A percentile compares a stretch with the other conserved stretches of the same genome.
These are phyloP conservation scores for Penicillium bialowiezense DNA, from an alignment of 495 filamentous ascomycete genomes.

Conservation along the genomic window DNA sequence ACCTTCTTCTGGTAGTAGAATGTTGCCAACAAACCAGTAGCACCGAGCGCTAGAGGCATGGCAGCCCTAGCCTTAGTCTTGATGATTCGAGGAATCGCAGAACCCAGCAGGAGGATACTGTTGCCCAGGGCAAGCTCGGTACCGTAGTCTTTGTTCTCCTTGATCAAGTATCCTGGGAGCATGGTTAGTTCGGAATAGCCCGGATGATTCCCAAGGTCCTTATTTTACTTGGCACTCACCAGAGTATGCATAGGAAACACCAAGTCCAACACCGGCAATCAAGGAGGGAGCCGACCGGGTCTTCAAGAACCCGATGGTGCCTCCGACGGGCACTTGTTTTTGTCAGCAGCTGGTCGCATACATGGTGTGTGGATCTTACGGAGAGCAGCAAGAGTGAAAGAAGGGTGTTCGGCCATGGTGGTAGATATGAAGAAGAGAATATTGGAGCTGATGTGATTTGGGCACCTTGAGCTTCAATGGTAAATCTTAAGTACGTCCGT, in stretches of 20 bases:
- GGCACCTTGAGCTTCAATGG: too few relatives aligned
- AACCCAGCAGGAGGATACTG: conserved; percentile 13
- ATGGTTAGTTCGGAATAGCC: neutral
- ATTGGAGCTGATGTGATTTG: too few relatives aligned
- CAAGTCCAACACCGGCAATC: conserved; percentile 15
- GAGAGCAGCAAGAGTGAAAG: conserved; percentile 16
- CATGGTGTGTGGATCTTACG: conserved; percentile 3
- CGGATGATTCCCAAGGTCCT: too few relatives aligned
- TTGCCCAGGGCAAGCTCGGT: conserved; percentile 17
- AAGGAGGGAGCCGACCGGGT: conserved; percentile 15
- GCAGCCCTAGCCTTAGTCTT: conserved; percentile 6
- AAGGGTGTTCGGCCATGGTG: conserved; percentile 23
- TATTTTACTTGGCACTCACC: neutral
- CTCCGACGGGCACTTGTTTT: conserved; percentile 12
- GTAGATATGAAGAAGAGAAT: conserved; percentile 32
- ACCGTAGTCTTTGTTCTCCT: conserved; percentile 22
- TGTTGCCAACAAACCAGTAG: conserved; percentile 14
- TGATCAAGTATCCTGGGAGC: conserved; percentile 17
- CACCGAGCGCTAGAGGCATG: conserved; percentile 12
- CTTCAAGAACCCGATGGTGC: conserved; percentile 9
- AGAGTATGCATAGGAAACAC: conserved; percentile 14
- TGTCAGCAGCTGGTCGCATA: neutral
- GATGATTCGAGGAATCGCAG: conserved; percentile 14
- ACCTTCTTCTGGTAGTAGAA: conserved; percentile 21
- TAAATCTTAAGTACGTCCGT: too few relatives aligned